phyloP scores from a whole-genome alignment of 306 rosid species.

The Sphenostylis stenocarpa region DNA sequence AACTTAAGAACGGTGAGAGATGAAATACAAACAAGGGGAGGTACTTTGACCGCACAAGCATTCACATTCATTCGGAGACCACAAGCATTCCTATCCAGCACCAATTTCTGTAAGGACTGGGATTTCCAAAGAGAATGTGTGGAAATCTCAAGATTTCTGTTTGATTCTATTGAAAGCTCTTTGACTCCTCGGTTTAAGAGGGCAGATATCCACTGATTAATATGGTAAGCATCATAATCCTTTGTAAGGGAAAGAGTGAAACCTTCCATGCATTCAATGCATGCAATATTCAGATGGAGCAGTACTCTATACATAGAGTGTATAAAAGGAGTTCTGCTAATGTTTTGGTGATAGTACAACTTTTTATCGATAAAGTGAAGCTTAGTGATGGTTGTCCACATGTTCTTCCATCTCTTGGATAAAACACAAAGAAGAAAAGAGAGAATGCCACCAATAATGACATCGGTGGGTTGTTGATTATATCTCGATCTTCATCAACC shows the following conservation, averaged over 20 bases:
- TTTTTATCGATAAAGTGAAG: neutral
- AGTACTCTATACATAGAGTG: neutral
- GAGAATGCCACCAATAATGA: neutral
- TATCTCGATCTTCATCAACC: neutral
- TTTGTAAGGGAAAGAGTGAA: neutral
- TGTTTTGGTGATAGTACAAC: neutral
- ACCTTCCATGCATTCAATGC: neutral
- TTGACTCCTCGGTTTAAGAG: neutral
- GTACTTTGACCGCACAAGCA: neutral
- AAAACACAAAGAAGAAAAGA: constrained; percentile 6
- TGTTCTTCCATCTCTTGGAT: neutral
- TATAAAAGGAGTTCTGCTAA: neutral
- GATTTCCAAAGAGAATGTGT: neutral
- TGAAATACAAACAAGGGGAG: neutral
- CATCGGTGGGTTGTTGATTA: neutral
- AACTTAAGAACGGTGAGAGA: neutral
- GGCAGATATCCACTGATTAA: neutral
- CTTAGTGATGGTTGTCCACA: constrained; percentile 18
- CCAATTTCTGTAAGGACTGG: neutral
- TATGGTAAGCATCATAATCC: neutral
- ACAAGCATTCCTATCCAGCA: neutral
- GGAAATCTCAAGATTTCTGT: neutral
- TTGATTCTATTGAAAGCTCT: neutral
- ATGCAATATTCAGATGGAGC: neutral
- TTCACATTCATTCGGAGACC: no score